Percentiles rank a stretch among this genome's conserved stretches.
These are phyloP conservation scores for Drosera capensis DNA, from an alignment of 148 eudicot genomes.

Conservation along the genomic window DNA sequence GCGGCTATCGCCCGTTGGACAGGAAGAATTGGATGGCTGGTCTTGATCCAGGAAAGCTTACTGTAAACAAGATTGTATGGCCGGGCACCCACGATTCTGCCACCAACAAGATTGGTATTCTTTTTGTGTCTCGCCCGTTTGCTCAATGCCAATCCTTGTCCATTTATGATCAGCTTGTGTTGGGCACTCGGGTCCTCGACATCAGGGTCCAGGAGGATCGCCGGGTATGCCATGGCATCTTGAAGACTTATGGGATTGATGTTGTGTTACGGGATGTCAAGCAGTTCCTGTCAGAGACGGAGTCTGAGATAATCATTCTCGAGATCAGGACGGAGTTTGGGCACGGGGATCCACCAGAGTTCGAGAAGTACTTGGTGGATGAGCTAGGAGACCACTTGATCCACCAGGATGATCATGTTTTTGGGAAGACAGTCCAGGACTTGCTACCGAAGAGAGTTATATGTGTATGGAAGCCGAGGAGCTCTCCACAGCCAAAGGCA, in stretches of 20 bases:
- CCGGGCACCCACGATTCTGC: conserved; percentile 94
- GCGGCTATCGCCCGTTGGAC: conserved; percentile 46
- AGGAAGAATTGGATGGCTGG: conserved; percentile 72
- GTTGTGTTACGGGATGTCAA: conserved; percentile 57
- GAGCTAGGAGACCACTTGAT: conserved; percentile 61
- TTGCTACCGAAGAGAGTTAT: conserved; percentile 63
- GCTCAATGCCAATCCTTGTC: conserved; percentile 86
- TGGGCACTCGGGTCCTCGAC: conserved; percentile 57
- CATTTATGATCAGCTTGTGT: conserved; percentile 59
- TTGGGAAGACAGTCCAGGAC: conserved; percentile 49
- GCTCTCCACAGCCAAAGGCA: conserved; percentile 26
- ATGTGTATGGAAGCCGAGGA: conserved; percentile 86
- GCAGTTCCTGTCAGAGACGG: conserved; percentile 58
- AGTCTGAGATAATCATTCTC: conserved; percentile 70
- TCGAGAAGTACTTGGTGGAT: conserved; percentile 51
- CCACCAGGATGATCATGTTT: conserved; percentile 68
- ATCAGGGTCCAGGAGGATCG: conserved; percentile 69
- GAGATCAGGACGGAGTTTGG: conserved; percentile 89
- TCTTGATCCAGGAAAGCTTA: conserved; percentile 40
- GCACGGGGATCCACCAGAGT: conserved; percentile 73
- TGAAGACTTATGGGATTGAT: conserved; percentile 48
- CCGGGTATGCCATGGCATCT: conserved; percentile 71
- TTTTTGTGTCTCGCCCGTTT: conserved; percentile 57
- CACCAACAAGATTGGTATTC: conserved; percentile 70
- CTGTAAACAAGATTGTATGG: conserved; percentile 64